Conservation (phyloP, 441 rosid genomes). For the Brassica balearica region DNA sequence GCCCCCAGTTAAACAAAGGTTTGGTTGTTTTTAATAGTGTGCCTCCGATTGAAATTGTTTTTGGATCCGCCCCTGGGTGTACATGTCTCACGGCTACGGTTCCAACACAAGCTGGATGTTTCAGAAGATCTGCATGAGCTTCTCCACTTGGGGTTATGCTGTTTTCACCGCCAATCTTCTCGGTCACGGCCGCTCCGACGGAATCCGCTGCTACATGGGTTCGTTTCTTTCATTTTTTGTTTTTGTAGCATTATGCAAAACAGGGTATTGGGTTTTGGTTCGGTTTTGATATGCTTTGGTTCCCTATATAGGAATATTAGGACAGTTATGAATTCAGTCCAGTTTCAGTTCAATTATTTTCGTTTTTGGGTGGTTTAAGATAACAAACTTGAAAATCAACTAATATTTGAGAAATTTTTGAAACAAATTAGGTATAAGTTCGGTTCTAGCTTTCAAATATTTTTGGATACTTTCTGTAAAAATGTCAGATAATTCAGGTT, state of each 20-base stretch:
- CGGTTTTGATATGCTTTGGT: not conserved
- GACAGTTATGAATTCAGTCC: no score
- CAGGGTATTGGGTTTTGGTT: not conserved
- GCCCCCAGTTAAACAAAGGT: no score
- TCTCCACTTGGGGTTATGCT: constrained; percentile 83
- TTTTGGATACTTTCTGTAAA: no score
- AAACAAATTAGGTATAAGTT: no score
- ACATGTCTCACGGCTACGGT: constrained; percentile 84
- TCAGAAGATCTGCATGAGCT: constrained; percentile 83
- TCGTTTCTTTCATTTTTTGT: not conserved
- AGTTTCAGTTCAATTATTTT: no score
- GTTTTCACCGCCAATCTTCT: constrained; percentile 92
- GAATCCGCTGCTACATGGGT: constrained; percentile 90
- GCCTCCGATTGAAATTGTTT: no score
- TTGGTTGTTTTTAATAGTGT: no score
- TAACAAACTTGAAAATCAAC: not conserved
- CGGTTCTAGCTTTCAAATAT: no score
- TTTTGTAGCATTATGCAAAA: no score
- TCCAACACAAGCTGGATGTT: constrained; percentile 91
- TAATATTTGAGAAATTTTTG: not conserved
- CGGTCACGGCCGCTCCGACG: constrained; percentile 93
- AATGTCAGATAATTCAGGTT: no score
- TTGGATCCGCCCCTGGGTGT: no score
- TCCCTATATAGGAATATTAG: no score
- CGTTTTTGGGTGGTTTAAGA: not conserved